phyloP scores from a whole-genome alignment of 1,284 basidiomycete genomes.

The Waitea zeae region DNA sequence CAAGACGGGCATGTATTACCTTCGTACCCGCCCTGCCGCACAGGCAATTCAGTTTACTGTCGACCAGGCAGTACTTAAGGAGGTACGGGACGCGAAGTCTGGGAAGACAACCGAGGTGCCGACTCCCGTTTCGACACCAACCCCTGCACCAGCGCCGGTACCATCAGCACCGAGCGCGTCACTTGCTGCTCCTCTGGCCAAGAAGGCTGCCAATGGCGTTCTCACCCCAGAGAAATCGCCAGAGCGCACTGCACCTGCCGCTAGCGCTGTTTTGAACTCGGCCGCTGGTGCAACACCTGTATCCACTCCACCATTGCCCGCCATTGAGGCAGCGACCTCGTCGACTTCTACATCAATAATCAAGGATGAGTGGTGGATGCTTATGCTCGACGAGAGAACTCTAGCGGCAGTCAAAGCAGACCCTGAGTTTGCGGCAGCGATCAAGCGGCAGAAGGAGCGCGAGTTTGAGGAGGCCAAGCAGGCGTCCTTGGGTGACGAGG shows the following conservation, averaged over 20 bases:
- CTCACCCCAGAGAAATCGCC: slow-evolving; percentile 3
- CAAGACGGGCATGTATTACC: slow-evolving; percentile 98
- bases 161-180: no score
- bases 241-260: slow-evolving; percentile 6
- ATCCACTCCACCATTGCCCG: slow-evolving; percentile 5
- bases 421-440: slow-evolving; percentile 71
- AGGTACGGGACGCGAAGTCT: no score
- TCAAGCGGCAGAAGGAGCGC: slow-evolving; percentile 54
- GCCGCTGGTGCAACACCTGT: slow-evolving; percentile 6
- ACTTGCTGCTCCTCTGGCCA: no score
- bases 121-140: no score
- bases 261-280: slow-evolving; percentile 1
- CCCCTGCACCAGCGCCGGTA: no score
- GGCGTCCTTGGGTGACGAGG: slow-evolving; percentile 79
- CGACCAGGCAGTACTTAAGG: slow-evolving; percentile 66
- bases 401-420: slow-evolving; percentile 42
- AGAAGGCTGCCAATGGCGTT: slow-evolving; percentile 4
- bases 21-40: slow-evolving; percentile 87
- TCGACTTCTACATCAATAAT: slow-evolving; percentile 15
- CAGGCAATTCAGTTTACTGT: slow-evolving; percentile 98
- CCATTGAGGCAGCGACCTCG: slow-evolving; percentile 10
- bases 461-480: slow-evolving; percentile 72
- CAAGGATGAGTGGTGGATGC: no score
- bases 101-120: no score
- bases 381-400: slow-evolving; percentile 26